These are phyloP conservation scores for Calonectria honghensis DNA, from an alignment of 2,329 filamentous ascomycete genomes.

Conservation along the genomic window DNA sequence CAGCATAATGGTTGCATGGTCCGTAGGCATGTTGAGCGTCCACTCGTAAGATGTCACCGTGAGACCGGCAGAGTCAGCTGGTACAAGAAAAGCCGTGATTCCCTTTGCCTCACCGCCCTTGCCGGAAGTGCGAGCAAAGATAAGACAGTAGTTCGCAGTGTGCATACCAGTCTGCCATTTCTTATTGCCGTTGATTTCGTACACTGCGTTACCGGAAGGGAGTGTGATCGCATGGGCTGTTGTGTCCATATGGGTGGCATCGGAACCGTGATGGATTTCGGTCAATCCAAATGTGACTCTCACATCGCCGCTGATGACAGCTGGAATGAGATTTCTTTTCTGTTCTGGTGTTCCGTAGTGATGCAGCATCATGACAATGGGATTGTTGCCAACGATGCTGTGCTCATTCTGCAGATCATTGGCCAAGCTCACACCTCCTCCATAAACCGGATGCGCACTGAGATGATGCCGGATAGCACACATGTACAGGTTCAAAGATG, in stretches of 20 bases:
- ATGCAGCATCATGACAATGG: conserved; percentile 42
- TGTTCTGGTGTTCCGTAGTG: conserved; percentile 42
- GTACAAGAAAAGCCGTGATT: conserved; percentile 44
- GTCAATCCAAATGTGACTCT: conserved; percentile 44
- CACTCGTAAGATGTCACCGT: conserved; percentile 42
- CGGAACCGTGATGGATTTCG: conserved; percentile 45
- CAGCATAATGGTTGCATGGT: conserved; percentile 42
- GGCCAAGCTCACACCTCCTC: conserved; percentile 45
- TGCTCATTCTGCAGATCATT: conserved; percentile 47
- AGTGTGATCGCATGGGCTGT: conserved; percentile 32
- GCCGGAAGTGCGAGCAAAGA: conserved; percentile 46
- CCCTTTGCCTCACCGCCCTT: conserved; percentile 40
- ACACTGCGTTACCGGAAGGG: conserved; percentile 31
- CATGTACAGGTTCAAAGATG: conserved; percentile 43
- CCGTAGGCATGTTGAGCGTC: conserved; percentile 48
- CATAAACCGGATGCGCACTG: conserved; percentile 42
- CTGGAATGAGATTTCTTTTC: conserved; percentile 34
- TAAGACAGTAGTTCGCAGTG: conserved; percentile 39
- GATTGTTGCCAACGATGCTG: conserved; percentile 45
- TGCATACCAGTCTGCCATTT: conserved; percentile 47
- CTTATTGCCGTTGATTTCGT: conserved; percentile 46
- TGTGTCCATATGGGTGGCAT: conserved; percentile 47
- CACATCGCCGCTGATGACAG: conserved; percentile 32
- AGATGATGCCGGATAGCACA: conserved; percentile 45
- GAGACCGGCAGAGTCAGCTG: conserved; percentile 34